Conservation (phyloP, 441 rosid genomes). For the Euphorbia corollata region DNA sequence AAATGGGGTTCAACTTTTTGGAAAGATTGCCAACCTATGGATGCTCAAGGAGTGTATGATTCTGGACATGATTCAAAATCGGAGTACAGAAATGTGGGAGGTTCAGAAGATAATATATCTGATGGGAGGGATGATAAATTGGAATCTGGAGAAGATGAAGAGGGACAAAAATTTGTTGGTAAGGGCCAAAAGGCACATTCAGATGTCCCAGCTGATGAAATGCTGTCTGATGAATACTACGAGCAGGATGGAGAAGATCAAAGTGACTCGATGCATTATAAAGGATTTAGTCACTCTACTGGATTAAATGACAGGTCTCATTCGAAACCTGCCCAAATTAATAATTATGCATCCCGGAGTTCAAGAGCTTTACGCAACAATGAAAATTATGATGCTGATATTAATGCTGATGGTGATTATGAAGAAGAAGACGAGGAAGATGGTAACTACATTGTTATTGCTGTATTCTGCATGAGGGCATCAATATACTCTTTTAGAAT, state of each 20-base stretch:
- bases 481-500: background rate
- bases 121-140: constrained; percentile 46
- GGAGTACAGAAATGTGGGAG: constrained; percentile 42
- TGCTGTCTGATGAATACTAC: constrained; percentile 98
- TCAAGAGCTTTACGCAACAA: constrained; percentile 40
- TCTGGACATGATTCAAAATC: constrained; percentile 65
- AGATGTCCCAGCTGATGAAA: constrained; percentile 94
- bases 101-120: constrained; percentile 48
- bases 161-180: constrained; percentile 39
- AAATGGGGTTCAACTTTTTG: constrained; percentile 95
- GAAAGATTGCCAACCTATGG: constrained; percentile 95
- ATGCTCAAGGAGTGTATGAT: constrained; percentile 51
- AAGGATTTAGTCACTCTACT: constrained; percentile 45
- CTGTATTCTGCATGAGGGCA: constrained; percentile 15
- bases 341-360: constrained; percentile 43
- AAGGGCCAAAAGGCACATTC: constrained; percentile 57
- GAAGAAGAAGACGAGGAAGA: constrained; percentile 51
- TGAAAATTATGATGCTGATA: constrained; percentile 27
- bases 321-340: constrained; percentile 34
- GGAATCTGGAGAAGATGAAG: constrained; percentile 65
- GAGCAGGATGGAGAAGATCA: constrained; percentile 98
- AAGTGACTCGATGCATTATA: constrained; percentile 58
- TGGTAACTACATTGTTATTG: constrained; percentile 43
- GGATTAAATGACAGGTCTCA: constrained; percentile 49
- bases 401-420: constrained; percentile 35